phyloP scores from a whole-genome alignment of 768 basidiomycete species.

The Trametes cubensis region DNA sequence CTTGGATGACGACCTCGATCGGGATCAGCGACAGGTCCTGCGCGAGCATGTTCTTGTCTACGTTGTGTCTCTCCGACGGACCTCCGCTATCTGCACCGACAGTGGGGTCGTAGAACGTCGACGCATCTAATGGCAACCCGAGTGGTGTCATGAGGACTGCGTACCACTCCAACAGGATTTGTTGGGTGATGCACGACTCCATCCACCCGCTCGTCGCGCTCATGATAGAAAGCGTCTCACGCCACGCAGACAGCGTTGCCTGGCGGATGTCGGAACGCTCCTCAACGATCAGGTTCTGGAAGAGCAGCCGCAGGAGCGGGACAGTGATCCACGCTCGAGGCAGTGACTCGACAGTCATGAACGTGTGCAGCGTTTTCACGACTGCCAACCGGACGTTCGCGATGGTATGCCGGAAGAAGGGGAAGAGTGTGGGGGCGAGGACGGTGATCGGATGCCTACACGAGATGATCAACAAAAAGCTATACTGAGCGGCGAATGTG shows the following conservation, averaged over 20 bases:
- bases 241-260: slow-evolving; percentile 75
- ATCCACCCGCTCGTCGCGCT: slow-evolving; percentile 50
- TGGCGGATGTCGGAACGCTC: slow-evolving; percentile 84
- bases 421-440: slow-evolving; percentile 86
- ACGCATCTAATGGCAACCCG: slow-evolving; percentile 71
- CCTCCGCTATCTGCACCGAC: slow-evolving; percentile 48
- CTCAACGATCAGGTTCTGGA: slow-evolving; percentile 93
- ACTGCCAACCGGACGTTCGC: slow-evolving; percentile 90
- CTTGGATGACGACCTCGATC: slow-evolving; percentile 74
- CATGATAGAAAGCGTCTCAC: slow-evolving; percentile 62
- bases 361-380: slow-evolving; percentile 83
- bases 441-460: slow-evolving; percentile 75
- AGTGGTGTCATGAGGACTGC: slow-evolving; percentile 87
- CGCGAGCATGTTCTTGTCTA: slow-evolving; percentile 92
- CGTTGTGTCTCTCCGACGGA: slow-evolving; percentile 76
- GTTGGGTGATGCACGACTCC: slow-evolving; percentile 55
- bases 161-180: slow-evolving; percentile 81
- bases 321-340: slow-evolving; percentile 80
- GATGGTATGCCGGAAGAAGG: slow-evolving; percentile 98
- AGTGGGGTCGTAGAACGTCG: slow-evolving; percentile 67
- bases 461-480: slow-evolving; percentile 5
- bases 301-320: slow-evolving; percentile 79
- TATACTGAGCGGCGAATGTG: not conserved
- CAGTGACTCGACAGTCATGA: slow-evolving; percentile 77
- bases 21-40: slow-evolving; percentile 88